These are phyloP conservation scores for Komagataella pastoris DNA, from an alignment of 805 yeast species.

Conservation along the genomic window DNA sequence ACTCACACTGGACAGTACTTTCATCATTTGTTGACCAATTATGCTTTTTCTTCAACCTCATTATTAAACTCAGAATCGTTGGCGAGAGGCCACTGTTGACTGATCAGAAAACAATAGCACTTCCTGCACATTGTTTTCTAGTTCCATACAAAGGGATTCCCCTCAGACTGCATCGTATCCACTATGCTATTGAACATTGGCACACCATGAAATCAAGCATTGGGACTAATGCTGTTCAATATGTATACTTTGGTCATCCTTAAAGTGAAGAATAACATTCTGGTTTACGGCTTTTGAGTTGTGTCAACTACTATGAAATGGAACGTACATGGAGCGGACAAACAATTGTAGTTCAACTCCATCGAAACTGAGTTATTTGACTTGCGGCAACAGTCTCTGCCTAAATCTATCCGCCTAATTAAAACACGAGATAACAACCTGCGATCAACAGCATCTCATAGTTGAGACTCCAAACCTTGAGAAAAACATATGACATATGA, in stretches of 20 bases:
- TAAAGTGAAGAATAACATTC: conserved; percentile 10
- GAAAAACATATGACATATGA: background rate
- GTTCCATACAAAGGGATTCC: conserved; percentile 14
- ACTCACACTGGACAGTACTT: conserved; percentile 37
- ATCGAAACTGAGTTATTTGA: background rate
- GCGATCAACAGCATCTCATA: background rate
- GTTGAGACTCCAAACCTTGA: background rate
- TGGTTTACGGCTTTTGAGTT: conserved; percentile 15
- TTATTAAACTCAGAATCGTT: conserved; percentile 16
- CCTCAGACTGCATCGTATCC: too few species aligned
- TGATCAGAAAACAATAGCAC: conserved; percentile 20
- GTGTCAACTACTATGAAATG: conserved; percentile 1
- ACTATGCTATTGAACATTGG: too few species aligned
- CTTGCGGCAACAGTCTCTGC: background rate
- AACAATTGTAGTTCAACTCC: background rate
- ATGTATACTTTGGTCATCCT: conserved; percentile 7
- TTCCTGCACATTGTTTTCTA: conserved; percentile 35
- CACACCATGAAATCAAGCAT: background rate
- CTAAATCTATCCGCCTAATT: background rate
- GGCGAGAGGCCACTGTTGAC: conserved; percentile 12
- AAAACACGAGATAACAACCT: background rate
- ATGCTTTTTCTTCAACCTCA: conserved; percentile 23
- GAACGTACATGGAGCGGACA: background rate
- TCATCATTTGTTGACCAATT: conserved; percentile 18
- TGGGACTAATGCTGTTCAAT: conserved; percentile 14